Evolutionary conservation across 352 stramenopile species (phyloP), one percentile per base, ranked within the genome.

Genomic region (Pseudoperonospora humuli): DNA sequence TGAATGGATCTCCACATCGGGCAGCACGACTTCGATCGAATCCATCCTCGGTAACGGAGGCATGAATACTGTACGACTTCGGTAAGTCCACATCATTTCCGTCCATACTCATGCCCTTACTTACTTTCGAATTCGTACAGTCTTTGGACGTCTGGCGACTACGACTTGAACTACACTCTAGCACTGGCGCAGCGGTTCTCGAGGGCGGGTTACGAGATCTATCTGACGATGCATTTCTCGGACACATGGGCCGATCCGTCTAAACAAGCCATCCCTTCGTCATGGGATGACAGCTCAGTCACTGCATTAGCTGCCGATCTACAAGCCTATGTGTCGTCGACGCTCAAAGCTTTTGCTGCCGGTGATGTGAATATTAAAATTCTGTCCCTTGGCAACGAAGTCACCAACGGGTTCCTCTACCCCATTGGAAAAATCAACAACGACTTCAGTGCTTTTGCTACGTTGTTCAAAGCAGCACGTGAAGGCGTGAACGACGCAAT

Each of bases 141-240:
- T 8, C 52, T 69, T 14, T 69, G 59, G 59, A 62, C 59, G 3
- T 41, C 33, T 6, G 45, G 50, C 0, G 55, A 61, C 27, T 69
- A 69, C 46, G 37, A 57, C 23, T 39, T 64, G 15, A 45, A 47
- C 14, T 65, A 69, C 42, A 65, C 54, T 15, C 19, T 69, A 10
- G 21, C 45, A 7, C 31, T 55, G 14, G 54, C 59, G 3, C 33
- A 65, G 25, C 54, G 59, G 10, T 68, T 61, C 43, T 49, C 33
- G 6, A 69, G 54, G 9, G 60, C 60, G 1, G 60, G 60, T 3
- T 70, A 63, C 44, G 57, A 57, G 19, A 70, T 70, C 27, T 70
- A 64, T 39, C 39, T 65, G 8, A 50, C 65, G 34, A 65, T 69
- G 60, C 58, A 67, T 40, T 69, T 65, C 39, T 69, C 55, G 7